phyloP scores from a whole-genome alignment of 2,329 filamentous ascomycete genomes.

The Diaporthe caulivora region DNA sequence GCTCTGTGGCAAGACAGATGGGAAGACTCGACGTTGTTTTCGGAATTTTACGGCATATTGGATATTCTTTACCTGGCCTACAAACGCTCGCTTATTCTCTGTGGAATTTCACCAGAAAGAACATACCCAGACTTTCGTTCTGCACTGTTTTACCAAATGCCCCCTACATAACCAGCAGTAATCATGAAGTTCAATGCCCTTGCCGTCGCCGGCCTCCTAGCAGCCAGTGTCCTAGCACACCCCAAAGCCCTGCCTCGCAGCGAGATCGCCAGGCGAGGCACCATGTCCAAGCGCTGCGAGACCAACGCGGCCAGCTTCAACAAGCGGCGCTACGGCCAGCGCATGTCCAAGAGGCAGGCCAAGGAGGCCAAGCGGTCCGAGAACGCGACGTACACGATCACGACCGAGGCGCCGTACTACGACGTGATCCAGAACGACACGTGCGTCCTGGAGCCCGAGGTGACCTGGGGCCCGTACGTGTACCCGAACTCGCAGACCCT shows the following conservation, averaged over 20 bases:
- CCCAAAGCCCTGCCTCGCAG: slow-evolving; percentile 9
- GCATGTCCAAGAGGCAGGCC: slow-evolving; percentile 9
- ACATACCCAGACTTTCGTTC: no score
- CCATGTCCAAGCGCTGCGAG: slow-evolving; percentile 35
- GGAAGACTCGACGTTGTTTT: background rate
- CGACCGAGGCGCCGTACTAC: slow-evolving; percentile 35
- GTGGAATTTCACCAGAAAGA: background rate
- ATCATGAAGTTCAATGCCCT: slow-evolving; percentile 6
- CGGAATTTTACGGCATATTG: background rate
- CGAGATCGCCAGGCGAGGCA: slow-evolving; percentile 22
- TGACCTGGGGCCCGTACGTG: slow-evolving; percentile 33
- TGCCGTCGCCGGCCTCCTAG: slow-evolving; percentile 14
- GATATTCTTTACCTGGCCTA: background rate
- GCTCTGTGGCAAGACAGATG: background rate
- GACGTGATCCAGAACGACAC: slow-evolving; percentile 36
- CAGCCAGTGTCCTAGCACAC: slow-evolving; percentile 8
- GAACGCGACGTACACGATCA: slow-evolving; percentile 30
- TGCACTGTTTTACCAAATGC: background rate
- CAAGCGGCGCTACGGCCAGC: slow-evolving; percentile 31
- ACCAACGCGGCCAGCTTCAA: slow-evolving; percentile 23
- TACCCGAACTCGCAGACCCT: slow-evolving; percentile 26
- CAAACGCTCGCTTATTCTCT: background rate
- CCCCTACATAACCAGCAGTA: background rate
- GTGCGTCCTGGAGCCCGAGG: slow-evolving; percentile 29
- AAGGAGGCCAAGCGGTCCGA: slow-evolving; percentile 2